phyloP scores from a whole-genome alignment of 164 flowering plant species.

The Warburgia ugandensis region DNA sequence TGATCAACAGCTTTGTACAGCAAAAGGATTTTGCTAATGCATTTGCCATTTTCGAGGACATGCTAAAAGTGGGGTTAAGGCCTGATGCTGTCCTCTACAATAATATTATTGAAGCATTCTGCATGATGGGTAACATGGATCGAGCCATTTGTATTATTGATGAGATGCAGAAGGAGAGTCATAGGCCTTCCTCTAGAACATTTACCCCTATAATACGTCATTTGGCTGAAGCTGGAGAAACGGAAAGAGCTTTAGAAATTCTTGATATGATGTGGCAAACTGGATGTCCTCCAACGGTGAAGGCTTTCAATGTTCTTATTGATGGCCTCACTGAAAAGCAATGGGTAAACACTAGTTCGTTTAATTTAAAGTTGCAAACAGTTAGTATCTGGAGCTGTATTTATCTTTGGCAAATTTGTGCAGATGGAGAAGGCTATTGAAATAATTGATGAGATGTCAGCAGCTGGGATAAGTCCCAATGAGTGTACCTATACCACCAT shows the following conservation, averaged over 20 bases:
- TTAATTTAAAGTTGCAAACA: not conserved
- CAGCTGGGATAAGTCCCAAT: constrained; percentile 70
- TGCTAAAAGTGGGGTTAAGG: constrained; percentile 65
- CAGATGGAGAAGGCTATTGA: constrained; percentile 90
- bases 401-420: constrained; percentile 8
- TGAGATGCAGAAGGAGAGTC: constrained; percentile 74
- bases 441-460: constrained; percentile 72
- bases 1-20: constrained; percentile 77
- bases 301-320: constrained; percentile 78
- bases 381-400: not conserved
- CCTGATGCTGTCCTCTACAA: constrained; percentile 93
- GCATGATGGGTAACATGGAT: constrained; percentile 96
- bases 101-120: constrained; percentile 81
- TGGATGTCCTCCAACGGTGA: constrained; percentile 94
- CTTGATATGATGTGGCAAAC: constrained; percentile 83
- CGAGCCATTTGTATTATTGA: constrained; percentile 75
- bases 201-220: constrained; percentile 88
- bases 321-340: constrained; percentile 84
- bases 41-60: constrained; percentile 86
- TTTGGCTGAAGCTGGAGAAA: constrained; percentile 80
- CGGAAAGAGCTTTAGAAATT: constrained; percentile 63
- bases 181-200: constrained; percentile 74
- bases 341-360: constrained; percentile 41
- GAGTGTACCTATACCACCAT: constrained; percentile 83
- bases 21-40: constrained; percentile 96